Evolutionary conservation across 495 filamentous ascomycete genomes (phyloP), one percentile per base, ranked within the genome.

Genomic region (Podospora tetraspora): DNA sequence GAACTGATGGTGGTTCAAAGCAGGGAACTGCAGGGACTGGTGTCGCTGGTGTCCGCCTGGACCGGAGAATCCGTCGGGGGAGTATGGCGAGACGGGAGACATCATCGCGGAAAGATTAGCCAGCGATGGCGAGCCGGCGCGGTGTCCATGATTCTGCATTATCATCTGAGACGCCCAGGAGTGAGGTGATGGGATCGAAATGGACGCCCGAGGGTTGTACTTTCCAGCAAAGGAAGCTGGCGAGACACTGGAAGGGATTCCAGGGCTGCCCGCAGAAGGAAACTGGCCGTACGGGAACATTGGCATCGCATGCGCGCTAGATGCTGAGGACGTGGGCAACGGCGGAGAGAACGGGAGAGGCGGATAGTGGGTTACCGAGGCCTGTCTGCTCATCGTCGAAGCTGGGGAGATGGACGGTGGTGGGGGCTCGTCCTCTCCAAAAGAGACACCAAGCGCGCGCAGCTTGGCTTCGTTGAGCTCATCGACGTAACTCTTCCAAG

Each of bases 391-490:
- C 79, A 84, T 80, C 24, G 78, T 76, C 8, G 83, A 78, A 27
- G 77, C 77, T n/a, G 84, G 82, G 7, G 83, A 84, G n/a, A 83
- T 78, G 19, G 84, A 83, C 63, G 83, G 80, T 29, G 77, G 83
- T 13, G 85, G 84, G 19, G 86, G 83, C 27, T 94, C 90, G 11
- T 92, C 89, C 59, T 90, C 89, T 24, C 88, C 90, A 64, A 90
- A 83, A 21, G 85, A 90, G 2, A 97, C 95, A 59, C 95, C 95
- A 59, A 99, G 84, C 62, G 93, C 92, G 37, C 91, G 88, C 57
- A 99, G 83, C 79, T 96, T 99, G 68, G 93, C 91, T 78, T 99
- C 95, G 73, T 89, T 88, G 63, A 97, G 77, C 63, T 86, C 84
- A 61, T 89, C 83, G 32, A 94, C 91, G 79, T 98, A 97, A 19